Conservation (phyloP, 805 yeast species). For the Spathaspora arborariae region DNA sequence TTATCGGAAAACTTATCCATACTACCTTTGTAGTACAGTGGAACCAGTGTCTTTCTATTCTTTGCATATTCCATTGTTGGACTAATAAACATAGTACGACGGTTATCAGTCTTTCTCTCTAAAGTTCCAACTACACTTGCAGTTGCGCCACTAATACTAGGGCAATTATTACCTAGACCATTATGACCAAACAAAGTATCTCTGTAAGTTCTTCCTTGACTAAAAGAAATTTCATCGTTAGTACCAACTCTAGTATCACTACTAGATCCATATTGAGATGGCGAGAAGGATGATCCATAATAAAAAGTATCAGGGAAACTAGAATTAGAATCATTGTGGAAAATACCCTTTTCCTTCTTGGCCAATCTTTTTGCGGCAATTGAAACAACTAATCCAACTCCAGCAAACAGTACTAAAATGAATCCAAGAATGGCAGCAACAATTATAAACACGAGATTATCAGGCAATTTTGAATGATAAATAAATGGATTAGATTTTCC, state of each 20-base stretch:
- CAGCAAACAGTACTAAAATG: constrained; percentile 14
- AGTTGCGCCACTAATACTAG: neutral
- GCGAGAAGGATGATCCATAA: neutral
- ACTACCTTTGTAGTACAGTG: neutral
- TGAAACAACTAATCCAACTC: constrained; percentile 19
- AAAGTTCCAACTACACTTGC: neutral
- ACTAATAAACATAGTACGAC: constrained; percentile 49
- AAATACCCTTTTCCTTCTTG: constrained; percentile 27
- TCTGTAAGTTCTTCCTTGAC: constrained; percentile 26
- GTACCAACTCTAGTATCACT: neutral
- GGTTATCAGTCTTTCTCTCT: constrained; percentile 18
- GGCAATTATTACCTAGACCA: constrained; percentile 4
- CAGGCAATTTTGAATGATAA: constrained; percentile 18
- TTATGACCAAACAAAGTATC: constrained; percentile 8
- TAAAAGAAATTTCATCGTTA: neutral
- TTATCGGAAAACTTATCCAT: neutral
- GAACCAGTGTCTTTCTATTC: neutral
- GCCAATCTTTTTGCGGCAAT: constrained; percentile 23
- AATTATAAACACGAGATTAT: constrained; percentile 41
- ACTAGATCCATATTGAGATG: neutral
- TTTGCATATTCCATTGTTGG: constrained; percentile 41
- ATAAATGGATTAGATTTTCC: constrained; percentile 28
- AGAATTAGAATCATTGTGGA: neutral
- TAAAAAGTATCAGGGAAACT: neutral
- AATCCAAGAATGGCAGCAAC: constrained; percentile 33